Conservation (phyloP, 23 red algal genomes). For the Cyanidiococcus yangmingshanensis region DNA sequence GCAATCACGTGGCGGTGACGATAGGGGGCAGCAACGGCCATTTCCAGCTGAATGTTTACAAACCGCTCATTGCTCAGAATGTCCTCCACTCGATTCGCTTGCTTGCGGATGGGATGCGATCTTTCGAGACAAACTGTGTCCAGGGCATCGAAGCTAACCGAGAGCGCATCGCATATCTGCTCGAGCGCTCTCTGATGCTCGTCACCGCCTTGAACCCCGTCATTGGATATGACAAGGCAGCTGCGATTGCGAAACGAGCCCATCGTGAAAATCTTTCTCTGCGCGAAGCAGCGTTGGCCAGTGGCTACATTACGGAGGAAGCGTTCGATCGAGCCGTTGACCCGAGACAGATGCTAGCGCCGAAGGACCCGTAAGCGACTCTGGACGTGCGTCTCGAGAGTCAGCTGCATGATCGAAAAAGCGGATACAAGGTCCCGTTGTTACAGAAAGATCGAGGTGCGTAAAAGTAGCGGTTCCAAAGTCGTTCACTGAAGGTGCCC, state of each 20-base stretch:
- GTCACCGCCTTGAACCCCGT: constrained; percentile 95
- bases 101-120: constrained; percentile 49
- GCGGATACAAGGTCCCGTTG: too few relatives aligned
- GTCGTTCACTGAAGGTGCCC: too few relatives aligned
- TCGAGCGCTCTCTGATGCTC: constrained; percentile 73
- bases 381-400: too few relatives aligned
- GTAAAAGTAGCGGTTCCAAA: too few relatives aligned
- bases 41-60: constrained; percentile 98
- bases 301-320: constrained; percentile 44
- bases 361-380: constrained; percentile 35
- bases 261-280: constrained; percentile 66
- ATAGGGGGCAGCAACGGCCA: constrained; percentile 82
- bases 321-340: constrained; percentile 76
- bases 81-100: constrained; percentile 65
- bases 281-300: constrained; percentile 38
- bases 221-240: constrained; percentile 97
- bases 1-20: constrained; percentile 70
- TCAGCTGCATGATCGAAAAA: too few relatives aligned
- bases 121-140: constrained; percentile 72
- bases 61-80: constrained; percentile 83
- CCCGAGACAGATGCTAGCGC: constrained; percentile 77
- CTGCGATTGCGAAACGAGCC: constrained; percentile 90
- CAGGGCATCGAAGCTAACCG: constrained; percentile 54
- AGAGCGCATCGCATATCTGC: constrained; percentile 42
- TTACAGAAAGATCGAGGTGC: too few relatives aligned